Conservation (phyloP, 192 early-diverging fungal species). For the Funneliformis mosseae region DNA sequence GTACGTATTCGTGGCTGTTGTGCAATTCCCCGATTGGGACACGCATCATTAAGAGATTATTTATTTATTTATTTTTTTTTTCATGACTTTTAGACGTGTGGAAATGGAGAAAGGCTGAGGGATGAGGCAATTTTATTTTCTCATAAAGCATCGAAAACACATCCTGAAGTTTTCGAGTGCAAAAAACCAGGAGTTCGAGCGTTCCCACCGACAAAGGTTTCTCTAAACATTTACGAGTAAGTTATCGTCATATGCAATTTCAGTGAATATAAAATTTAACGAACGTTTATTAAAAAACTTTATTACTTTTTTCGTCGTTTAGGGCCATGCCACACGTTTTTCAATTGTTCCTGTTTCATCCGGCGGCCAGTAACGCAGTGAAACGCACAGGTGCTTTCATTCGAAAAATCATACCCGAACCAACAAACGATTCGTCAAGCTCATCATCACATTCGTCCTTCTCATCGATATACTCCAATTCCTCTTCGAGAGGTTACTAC, state of each 20-base stretch:
- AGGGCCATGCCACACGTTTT: constrained; percentile 59
- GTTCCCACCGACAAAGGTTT: constrained; percentile 31
- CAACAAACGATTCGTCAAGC: background rate
- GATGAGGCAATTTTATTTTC: constrained; percentile 49
- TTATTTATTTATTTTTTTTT: constrained; percentile 16
- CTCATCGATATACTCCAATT: background rate
- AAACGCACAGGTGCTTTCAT: constrained; percentile 41
- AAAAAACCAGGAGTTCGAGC: background rate
- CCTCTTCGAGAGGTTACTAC: background rate
- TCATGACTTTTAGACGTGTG: constrained; percentile 38
- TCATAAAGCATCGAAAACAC: constrained; percentile 34
- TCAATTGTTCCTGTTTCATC: constrained; percentile 48
- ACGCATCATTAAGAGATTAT: background rate
- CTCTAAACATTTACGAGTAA: constrained; percentile 35
- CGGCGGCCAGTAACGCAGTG: constrained; percentile 37
- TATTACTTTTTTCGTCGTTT: background rate
- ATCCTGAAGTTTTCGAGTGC: constrained; percentile 7
- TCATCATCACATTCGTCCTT: background rate
- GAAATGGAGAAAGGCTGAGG: constrained; percentile 47
- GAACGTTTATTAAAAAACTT: background rate
- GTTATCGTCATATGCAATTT: background rate
- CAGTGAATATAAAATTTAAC: background rate
- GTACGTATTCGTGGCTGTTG: constrained; percentile 37
- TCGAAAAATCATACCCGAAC: constrained; percentile 34
- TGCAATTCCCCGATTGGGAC: background rate